Base-by-base conservation (phyloP, 108 stramenopile species). In the Cyclotella sp. region DNA sequence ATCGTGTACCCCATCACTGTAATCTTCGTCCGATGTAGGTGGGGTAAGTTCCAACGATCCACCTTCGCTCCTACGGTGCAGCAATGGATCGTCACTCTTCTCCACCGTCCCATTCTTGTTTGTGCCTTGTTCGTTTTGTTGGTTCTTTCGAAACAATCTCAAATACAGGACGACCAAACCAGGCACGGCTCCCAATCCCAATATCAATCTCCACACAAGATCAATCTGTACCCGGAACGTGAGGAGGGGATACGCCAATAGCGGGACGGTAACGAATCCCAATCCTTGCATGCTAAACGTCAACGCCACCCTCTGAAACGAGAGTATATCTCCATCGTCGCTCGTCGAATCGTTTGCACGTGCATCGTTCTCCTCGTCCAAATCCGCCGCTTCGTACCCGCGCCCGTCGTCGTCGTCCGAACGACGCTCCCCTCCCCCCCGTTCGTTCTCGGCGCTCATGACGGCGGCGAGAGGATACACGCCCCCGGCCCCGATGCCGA, bases 401-500 rank as follows among this genome's bases (percentile, higher is more conserved):
- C 45, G 41, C 8, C 41, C 1, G 0, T 65, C 70, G 41, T n/a
- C 43, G 15, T 70, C 43, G 19, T 59, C 64, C 22, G 60, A 10
- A 65, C 28, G 9, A 26, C 2, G 49, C 8, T 44, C 30, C 8
- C 40, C 61, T 11, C 40, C 68, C 34, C 60, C 24, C 28, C 44
- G 67, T 47, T 70, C 60, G 45, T 76, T 76, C 69, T 90, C 89
- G 29, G 85, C 86, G 10, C 80, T 81, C 59, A 91, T 70, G 13
- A 85, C 87, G 18, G 90, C 90, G 11, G 90, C 88, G 13, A 91
- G 59, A 0, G 90, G 90, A 73, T 91, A 91, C n/a, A 89, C 88
- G 16, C 88, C 88, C 40, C 90, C 90, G 11, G 82, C 82, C 19
- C 90, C 90, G 24, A 91, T 70, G 10, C 90, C 90, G 55, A 88